Conservation (phyloP, 2,329 filamentous ascomycete species). For the Hortaea werneckii region DNA sequence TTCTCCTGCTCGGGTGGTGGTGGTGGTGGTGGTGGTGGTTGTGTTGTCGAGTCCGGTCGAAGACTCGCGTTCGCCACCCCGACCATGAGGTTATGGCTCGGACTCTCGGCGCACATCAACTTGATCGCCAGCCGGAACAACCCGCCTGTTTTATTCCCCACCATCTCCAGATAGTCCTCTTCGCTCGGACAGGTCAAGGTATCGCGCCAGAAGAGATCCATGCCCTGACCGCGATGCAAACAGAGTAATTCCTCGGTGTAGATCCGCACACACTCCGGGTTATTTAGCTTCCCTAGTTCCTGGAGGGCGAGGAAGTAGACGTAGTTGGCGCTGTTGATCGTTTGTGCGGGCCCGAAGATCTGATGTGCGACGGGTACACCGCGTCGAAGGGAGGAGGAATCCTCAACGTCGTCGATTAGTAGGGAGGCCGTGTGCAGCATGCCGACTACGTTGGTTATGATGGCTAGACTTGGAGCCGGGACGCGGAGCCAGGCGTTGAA, state of each 20-base stretch:
- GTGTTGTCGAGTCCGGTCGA: no score
- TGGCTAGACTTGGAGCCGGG: conserved; percentile 54
- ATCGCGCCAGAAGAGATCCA: conserved; percentile 87
- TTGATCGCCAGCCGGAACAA: conserved; percentile 77
- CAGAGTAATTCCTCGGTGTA: conserved; percentile 78
- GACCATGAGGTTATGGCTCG: conserved; percentile 19
- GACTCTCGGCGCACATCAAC: conserved; percentile 71
- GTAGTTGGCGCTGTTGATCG: conserved; percentile 85
- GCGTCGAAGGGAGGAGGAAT: conserved; percentile 64
- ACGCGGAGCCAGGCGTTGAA: conserved; percentile 77
- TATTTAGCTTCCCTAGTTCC: conserved; percentile 61
- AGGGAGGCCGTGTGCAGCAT: conserved; percentile 81
- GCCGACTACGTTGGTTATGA: conserved; percentile 70
- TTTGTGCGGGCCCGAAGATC: conserved; percentile 78
- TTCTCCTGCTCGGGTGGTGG: no score
- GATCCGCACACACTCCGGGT: conserved; percentile 50
- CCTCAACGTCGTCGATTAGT: conserved; percentile 81
- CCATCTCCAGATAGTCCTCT: conserved; percentile 91
- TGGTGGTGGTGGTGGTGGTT: background rate
- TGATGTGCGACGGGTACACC: conserved; percentile 73
- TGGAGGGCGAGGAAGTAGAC: conserved; percentile 73
- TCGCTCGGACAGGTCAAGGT: conserved; percentile 74
- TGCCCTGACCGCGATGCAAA: conserved; percentile 76
- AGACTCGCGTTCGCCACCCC: background rate
- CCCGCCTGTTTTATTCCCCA: conserved; percentile 80